Percentiles rank a stretch among this genome's conserved stretches.
These are phyloP conservation scores for Clitopilus hobsonii DNA, from an alignment of 768 basidiomycete genomes.

Conservation along the genomic window DNA sequence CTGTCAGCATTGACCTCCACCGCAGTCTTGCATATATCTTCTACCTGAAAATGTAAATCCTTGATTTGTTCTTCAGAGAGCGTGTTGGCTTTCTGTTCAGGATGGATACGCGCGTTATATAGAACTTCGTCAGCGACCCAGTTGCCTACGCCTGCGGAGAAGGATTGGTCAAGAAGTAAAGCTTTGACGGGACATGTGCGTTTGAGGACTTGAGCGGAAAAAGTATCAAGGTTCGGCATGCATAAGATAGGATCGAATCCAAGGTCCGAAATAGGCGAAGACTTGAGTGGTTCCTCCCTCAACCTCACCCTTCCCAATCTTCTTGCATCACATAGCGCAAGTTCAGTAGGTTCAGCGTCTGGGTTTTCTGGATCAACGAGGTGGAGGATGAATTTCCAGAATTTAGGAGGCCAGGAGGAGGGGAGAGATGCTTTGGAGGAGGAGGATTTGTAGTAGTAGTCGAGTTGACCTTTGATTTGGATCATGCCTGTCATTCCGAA, in stretches of 20 bases:
- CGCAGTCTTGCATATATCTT: conserved; percentile 53
- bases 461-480: conserved; percentile 39
- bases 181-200: conserved; percentile 68
- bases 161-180: conserved; percentile 73
- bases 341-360: conserved; percentile 34
- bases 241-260: conserved; percentile 76
- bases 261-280: conserved; percentile 66
- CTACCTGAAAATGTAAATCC: conserved; percentile 47
- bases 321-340: conserved; percentile 72
- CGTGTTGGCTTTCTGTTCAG: conserved; percentile 59
- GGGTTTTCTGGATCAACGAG: conserved; percentile 34
- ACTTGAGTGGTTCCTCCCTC: conserved; percentile 46
- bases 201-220: conserved; percentile 41
- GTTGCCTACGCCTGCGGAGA: conserved; percentile 79
- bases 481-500: conserved; percentile 76
- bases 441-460: conserved; percentile 49
- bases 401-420: conserved; percentile 62
- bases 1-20: conserved; percentile 71
- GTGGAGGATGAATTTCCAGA: conserved; percentile 70
- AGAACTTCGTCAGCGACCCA: conserved; percentile 81
- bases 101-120: conserved; percentile 71
- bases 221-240: conserved; percentile 56
- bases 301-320: conserved; percentile 69
- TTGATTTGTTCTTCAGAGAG: conserved; percentile 45
- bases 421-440: conserved; percentile 27